Evolutionary conservation across 1,139 yeast genomes (phyloP), one percentile per base, ranked within the genome.

Genomic region (Hyphopichia pseudoburtonii): DNA sequence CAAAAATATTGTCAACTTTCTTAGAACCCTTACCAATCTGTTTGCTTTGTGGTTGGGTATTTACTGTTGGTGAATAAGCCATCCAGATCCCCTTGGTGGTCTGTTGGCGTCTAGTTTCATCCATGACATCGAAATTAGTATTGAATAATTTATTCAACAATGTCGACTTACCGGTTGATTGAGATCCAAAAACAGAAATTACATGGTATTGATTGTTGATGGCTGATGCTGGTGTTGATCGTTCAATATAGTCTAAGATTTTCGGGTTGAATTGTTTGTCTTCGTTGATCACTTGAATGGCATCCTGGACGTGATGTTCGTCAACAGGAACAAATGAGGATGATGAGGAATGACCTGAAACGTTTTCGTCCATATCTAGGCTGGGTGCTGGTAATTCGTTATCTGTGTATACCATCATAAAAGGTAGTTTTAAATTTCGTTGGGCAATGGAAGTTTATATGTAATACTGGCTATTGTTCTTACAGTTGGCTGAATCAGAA

Each of bases 31-130:
- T 5, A 21, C 7, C 27, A 7, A 28, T 9, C n/a, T 11, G 49
- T 32, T 15, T 33, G 2, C 52, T 48, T n/a, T n/a, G n/a, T n/a
- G n/a, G n/a, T n/a, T n/a, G n/a, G 23, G 62, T 56, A 23, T 68
- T 66, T 25, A 73, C 62, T 12, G 59, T 52, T 5, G 70, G 69
- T 1, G 89, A 80, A 54, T 78, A 79, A 0, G 95, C 92, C 62
- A 89, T 65, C 97, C 96, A 89, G 46, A 88, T 89, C 23, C 98
- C 98, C 57, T 88, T 89, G 6, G 98, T 92, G 17, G 98, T 92
- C 54, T 85, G 92, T 50, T 90, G 92, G 35, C 76, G 62, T 48
- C 86, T 75, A 18, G 74, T 62, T 44, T 89, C 97, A 60, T 88
- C 86, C 98, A 92, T 92, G 26, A 90, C 96, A 52, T 87, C 96